Conservation (phyloP, 2,329 filamentous ascomycete genomes). For the Colletotrichum aenigma region DNA sequence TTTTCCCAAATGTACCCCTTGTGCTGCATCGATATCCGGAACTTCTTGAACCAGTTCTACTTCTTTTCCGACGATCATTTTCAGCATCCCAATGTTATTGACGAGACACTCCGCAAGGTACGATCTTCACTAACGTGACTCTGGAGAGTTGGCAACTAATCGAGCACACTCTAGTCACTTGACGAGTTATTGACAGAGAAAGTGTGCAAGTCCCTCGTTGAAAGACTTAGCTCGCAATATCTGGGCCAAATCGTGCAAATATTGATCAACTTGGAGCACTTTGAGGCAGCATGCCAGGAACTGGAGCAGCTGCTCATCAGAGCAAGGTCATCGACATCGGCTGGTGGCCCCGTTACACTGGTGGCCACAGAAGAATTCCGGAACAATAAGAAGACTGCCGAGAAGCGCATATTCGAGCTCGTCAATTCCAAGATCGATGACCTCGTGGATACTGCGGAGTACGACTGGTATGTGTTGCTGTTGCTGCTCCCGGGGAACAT, state of each 20-base stretch:
- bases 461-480: slow-evolving; percentile 74
- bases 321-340: slow-evolving; percentile 81
- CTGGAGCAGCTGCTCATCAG: slow-evolving; percentile 85
- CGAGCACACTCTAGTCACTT: slow-evolving; percentile 63
- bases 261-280: slow-evolving; percentile 95
- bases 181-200: slow-evolving; percentile 93
- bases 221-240: slow-evolving; percentile 89
- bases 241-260: slow-evolving; percentile 98
- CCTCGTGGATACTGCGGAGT: slow-evolving; percentile 94
- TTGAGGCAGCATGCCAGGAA: slow-evolving; percentile 90
- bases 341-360: slow-evolving; percentile 79
- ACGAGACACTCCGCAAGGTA: slow-evolving; percentile 84
- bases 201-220: slow-evolving; percentile 88
- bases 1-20: slow-evolving; percentile 99
- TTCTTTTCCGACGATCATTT: slow-evolving; percentile 98
- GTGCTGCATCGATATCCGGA: slow-evolving; percentile 97
- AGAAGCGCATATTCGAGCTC: slow-evolving; percentile 97
- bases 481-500: neutral
- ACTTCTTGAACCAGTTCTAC: slow-evolving; percentile 98
- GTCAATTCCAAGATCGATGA: slow-evolving; percentile 99
- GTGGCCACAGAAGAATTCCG: slow-evolving; percentile 86
- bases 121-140: neutral
- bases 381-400: slow-evolving; percentile 91
- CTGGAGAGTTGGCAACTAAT: neutral
- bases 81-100: slow-evolving; percentile 86